Base-by-base conservation (phyloP, 2,329 filamentous ascomycete genomes). In the Fusarium virguliforme region DNA sequence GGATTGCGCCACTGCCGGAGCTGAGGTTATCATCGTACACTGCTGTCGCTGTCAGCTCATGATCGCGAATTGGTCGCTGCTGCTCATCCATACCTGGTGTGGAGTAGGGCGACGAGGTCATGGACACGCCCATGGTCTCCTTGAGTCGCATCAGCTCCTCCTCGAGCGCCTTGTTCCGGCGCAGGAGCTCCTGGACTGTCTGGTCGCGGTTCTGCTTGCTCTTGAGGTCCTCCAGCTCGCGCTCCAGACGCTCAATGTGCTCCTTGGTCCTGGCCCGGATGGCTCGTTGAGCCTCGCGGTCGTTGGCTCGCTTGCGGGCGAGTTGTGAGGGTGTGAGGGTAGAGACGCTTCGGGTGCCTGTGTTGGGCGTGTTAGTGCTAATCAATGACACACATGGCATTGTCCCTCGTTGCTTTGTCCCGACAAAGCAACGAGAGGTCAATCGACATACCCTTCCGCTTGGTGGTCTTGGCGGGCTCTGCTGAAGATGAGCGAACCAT, bases 271-370 rank as follows among this genome's bases (percentile, higher is more conserved):
- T 88, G 80, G 94, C 93, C 55, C 94, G 87, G 70, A 97, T 97
- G 43, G 93, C 93, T 55, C 94, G 89, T 82, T 97, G 94, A 43
- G 94, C 94, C 81, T 97, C 94, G 68, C 94, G 89, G 80, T 97
- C 94, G 83, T 97, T 97, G 76, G 94, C 93, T 71, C 95, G 88
- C 85, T 97, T 98, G 81, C 94, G 92, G 32, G 92, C 93, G 65
- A 97, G 88, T 82, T 97, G 95, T 68, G 95, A 92, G 6, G 94
- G 92, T 10, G 94, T 97, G 78, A 97, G 86, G 76, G 93, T 95
- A 70, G 94, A 94, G 62, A 97, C 94, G 70, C 93, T 94, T 73
- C 94, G 89, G 65, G 92, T 88, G 53, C 87, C 88, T 86, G 54
- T 37, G 28, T 26, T 22, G 46, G 40, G 43, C 10, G n/a, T 68